A percentile compares a stretch with the other conserved stretches of the same genome.
phyloP scores from a whole-genome alignment of 169 alveolate genomes.

The Eimeria sp. region DNA sequence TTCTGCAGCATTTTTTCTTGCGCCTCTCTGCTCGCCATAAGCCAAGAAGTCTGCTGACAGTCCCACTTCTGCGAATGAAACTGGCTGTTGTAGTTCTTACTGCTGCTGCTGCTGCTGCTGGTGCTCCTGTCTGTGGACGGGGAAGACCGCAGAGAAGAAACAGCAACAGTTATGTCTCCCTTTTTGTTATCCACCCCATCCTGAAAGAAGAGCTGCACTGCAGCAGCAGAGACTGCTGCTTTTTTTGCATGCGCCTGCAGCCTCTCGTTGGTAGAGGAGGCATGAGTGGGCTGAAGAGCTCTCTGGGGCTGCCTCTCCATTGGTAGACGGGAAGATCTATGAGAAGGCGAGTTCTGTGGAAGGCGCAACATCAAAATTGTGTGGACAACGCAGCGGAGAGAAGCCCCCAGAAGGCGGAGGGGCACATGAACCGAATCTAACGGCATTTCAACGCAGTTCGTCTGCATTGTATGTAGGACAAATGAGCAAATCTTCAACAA shows the following conservation, averaged over 20 bases:
- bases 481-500: neutral
- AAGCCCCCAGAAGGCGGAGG: conserved; percentile 41
- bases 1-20: neutral
- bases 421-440: conserved; percentile 55
- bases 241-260: neutral
- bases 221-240: neutral
- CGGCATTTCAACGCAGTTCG: conserved; percentile 63
- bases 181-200: neutral
- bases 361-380: conserved; percentile 69
- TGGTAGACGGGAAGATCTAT: neutral
- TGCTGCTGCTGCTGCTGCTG: conserved; percentile 10
- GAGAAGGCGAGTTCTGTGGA: conserved; percentile 2
- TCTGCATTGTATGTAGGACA: conserved; percentile 39
- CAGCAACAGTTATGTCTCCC: neutral
- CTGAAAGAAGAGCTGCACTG: neutral
- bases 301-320: neutral
- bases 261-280: neutral
- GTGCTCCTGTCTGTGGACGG: conserved; percentile 40
- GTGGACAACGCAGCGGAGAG: conserved; percentile 70
- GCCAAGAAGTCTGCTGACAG: neutral
- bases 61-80: neutral
- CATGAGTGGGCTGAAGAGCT: neutral
- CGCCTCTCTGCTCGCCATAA: neutral
- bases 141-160: conserved; percentile 2
- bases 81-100: neutral